Base-by-base conservation (phyloP, 2,329 filamentous ascomycete genomes). In the Arthroderma sp. region DNA sequence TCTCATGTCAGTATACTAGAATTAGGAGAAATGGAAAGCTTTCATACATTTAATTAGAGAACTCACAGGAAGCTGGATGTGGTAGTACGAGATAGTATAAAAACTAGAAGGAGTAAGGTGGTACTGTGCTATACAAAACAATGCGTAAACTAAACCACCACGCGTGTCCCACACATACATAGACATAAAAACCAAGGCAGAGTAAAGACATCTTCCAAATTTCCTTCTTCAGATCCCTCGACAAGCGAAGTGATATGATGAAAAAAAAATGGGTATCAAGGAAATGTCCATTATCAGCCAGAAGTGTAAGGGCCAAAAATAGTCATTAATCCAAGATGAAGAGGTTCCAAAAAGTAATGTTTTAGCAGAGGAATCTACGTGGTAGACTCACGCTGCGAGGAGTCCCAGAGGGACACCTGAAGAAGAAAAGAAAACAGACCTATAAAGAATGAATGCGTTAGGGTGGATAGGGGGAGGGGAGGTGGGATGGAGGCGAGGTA, bases 161-260 rank as follows among this genome's bases (percentile, higher is more conserved):
- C 15, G 15, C 15, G 15, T 22, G 2, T 22, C 15, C 15, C 3
- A 22, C 15, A 3, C 15, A 22, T 22, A n/a, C n/a, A 22, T 22
- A 22, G 15, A 22, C 3, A 2, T 3, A 22, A 22, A 22, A 3
- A 22, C 2, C 15, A 22, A 22, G 1, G 15, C 3, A 3, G 15
- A 22, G 15, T 22, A 22, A 3, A 3, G 15, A 22, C 15, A 22
- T 3, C 8, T 29, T 9, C 29, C 32, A 36, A 8, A 9, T 34
- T 48, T 47, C 44, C 44, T 49, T 47, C 47, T 43, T 38, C 47
- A 49, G 34, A 38, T 41, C 37, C 44, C 36, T 47, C 47, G 38
- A 28, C 47, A 38, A 47, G 47, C 41, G 29, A 47, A 42, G 36
- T 36, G 44, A 43, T 33, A 47, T 49, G 44, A 47, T 49, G 47